Evolutionary conservation across 176 grass and related monocot species (phyloP).

Genomic region (Chloris gayana): DNA sequence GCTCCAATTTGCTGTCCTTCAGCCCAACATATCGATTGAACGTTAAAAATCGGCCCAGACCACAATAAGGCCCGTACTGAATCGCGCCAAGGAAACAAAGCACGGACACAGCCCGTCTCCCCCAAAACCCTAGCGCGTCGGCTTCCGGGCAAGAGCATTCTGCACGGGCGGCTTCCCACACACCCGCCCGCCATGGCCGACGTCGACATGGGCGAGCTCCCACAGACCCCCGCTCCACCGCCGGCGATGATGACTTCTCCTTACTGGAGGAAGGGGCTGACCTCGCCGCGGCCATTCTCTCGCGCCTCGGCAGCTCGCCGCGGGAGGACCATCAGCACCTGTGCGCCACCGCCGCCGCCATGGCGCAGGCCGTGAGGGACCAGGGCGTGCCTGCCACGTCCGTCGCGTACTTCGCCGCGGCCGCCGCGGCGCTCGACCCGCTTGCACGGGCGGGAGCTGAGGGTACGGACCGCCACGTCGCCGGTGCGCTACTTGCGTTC

Average conservation of each 20-base stretch:
- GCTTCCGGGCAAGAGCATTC: neutral
- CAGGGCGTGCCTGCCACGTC: slow-evolving; percentile 46
- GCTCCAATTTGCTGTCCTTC: neutral
- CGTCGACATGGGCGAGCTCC: slow-evolving; percentile 49
- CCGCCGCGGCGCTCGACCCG: slow-evolving; percentile 48
- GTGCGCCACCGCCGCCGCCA: slow-evolving; percentile 71
- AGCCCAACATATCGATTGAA: neutral
- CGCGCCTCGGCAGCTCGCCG: slow-evolving; percentile 54
- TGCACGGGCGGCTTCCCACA: slow-evolving; percentile 22
- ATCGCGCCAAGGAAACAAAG: neutral
- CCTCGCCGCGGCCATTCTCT: slow-evolving; percentile 57
- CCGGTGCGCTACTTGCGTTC: slow-evolving; percentile 68
- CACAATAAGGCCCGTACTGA: neutral
- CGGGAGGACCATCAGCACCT: slow-evolving; percentile 77
- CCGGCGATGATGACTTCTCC: slow-evolving; percentile 51
- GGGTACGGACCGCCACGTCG: slow-evolving; percentile 49
- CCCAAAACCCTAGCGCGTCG: slow-evolving; percentile 45
- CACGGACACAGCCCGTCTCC: neutral
- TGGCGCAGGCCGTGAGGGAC: slow-evolving; percentile 76
- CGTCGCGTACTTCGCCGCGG: slow-evolving; percentile 77
- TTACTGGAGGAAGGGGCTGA: slow-evolving; percentile 43
- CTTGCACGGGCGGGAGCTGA: slow-evolving; percentile 53
- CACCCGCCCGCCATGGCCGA: slow-evolving; percentile 43
- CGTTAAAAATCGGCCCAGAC: neutral
- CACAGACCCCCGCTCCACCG: slow-evolving; percentile 36